phyloP scores from a whole-genome alignment of 1,284 basidiomycete genomes.

The Fistulinella cinereoalba region DNA sequence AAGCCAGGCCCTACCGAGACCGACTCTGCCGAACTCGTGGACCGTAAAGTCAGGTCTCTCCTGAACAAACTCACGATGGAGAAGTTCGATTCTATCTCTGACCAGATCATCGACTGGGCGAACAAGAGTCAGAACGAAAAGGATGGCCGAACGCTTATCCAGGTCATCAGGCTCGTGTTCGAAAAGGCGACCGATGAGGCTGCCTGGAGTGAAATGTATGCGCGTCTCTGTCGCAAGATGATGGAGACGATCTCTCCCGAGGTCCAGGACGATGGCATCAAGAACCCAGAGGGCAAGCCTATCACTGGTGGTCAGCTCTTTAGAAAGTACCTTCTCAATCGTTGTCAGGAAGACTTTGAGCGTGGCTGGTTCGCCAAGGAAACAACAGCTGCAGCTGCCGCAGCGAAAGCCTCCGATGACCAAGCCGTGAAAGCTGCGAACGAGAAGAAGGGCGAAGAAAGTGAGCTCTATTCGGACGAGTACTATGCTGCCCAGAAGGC shows the following conservation, averaged over 20 bases:
- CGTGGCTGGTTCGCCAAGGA: constrained; percentile 81
- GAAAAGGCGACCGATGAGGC: constrained; percentile 97
- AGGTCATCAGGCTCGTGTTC: constrained; percentile 94
- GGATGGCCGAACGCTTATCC: constrained; percentile 91
- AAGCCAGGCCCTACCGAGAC: constrained; percentile 40
- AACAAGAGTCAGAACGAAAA: constrained; percentile 92
- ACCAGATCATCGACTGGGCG: constrained; percentile 91
- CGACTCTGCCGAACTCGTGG: constrained; percentile 82
- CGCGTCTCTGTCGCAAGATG: constrained; percentile 90
- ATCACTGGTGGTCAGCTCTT: constrained; percentile 91
- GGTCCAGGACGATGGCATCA: constrained; percentile 85
- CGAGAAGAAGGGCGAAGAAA: constrained; percentile 54
- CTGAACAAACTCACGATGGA: constrained; percentile 98
- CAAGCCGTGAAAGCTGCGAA: constrained; percentile 59
- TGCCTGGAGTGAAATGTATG: constrained; percentile 96
- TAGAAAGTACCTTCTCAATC: constrained; percentile 89
- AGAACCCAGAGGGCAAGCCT: constrained; percentile 74
- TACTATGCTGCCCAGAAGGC: constrained; percentile 97
- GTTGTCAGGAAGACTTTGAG: constrained; percentile 96
- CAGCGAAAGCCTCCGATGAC: constrained; percentile 56
- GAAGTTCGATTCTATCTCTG: constrained; percentile 93
- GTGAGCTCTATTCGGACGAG: constrained; percentile 87
- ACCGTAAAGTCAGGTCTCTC: constrained; percentile 90
- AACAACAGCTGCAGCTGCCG: constrained; percentile 57
- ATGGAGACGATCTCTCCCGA: constrained; percentile 85